A percentile compares a stretch with the other conserved stretches of the same genome.
These are phyloP conservation scores for Fallopia convolvulus DNA, from an alignment of 148 eudicot species.

Conservation along the genomic window DNA sequence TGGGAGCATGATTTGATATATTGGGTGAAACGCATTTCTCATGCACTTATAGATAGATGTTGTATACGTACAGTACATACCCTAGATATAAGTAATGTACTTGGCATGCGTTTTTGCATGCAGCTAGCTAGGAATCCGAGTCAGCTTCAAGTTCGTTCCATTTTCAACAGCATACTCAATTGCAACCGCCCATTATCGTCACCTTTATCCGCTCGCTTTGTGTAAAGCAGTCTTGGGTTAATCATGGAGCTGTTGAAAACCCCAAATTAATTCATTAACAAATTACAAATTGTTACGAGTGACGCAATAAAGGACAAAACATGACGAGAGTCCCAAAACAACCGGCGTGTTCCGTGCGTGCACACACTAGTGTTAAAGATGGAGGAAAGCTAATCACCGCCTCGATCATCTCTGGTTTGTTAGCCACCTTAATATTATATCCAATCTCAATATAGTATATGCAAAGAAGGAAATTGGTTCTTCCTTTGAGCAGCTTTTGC, in stretches of 20 bases:
- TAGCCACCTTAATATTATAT: not conserved
- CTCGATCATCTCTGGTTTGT: not conserved
- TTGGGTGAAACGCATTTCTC: not conserved
- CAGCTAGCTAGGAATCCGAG: not conserved
- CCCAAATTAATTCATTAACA: not conserved
- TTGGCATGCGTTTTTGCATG: slow-evolving; percentile 1
- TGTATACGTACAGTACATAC: not conserved
- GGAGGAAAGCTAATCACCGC: not conserved
- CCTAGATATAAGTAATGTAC: not conserved
- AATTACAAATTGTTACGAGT: not conserved
- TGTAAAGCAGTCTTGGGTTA: not conserved
- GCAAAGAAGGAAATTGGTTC: too few relatives aligned
- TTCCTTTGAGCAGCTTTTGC: too few relatives aligned
- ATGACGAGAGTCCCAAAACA: not conserved
- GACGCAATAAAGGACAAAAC: not conserved
- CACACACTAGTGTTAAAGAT: not conserved
- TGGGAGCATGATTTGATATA: not conserved
- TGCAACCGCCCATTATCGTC: not conserved
- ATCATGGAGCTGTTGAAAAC: slow-evolving; percentile 4
- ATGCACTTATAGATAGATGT: not conserved
- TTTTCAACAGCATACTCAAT: slow-evolving; percentile 2
- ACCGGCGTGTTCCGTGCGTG: not conserved
- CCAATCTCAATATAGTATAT: too few relatives aligned
- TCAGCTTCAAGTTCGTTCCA: not conserved
- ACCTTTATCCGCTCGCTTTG: not conserved